phyloP scores from a whole-genome alignment of 768 basidiomycete species.

The Daedaleopsis sinensis region DNA sequence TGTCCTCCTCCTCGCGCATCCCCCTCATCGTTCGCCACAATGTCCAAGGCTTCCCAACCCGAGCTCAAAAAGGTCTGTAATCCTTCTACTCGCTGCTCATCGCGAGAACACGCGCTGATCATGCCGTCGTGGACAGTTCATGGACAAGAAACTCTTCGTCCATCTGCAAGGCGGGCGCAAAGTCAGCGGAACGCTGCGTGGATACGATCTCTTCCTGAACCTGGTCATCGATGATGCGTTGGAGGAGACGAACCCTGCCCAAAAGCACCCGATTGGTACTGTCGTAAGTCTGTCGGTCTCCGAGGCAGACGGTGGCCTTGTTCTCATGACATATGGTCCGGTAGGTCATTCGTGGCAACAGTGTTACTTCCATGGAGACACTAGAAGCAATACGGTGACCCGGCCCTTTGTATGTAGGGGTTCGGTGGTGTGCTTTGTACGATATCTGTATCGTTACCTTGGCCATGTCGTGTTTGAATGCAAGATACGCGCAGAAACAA shows the following conservation, averaged over 20 bases:
- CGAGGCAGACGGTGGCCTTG: not conserved
- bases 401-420: constrained; percentile 18
- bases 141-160: constrained; percentile 97
- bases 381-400: constrained; percentile 60
- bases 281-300: constrained; percentile 61
- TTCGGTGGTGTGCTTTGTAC: constrained; percentile 20
- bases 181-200: constrained; percentile 92
- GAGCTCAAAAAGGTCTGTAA: constrained; percentile 90
- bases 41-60: constrained; percentile 96
- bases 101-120: not conserved
- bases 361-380: constrained; percentile 94
- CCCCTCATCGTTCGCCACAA: constrained; percentile 15
- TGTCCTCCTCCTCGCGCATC: not conserved
- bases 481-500: not conserved
- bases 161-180: constrained; percentile 93
- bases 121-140: constrained; percentile 61
- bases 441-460: constrained; percentile 22
- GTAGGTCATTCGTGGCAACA: constrained; percentile 96
- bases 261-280: constrained; percentile 90
- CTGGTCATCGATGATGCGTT: constrained; percentile 94
- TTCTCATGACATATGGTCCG: constrained; percentile 2
- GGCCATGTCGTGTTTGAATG: not conserved
- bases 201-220: constrained; percentile 99
- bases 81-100: too few relatives aligned
- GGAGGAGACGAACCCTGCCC: constrained; percentile 88